Evolutionary conservation across 2,329 filamentous ascomycete genomes (phyloP).

Genomic region (Emergomyces africanus): DNA sequence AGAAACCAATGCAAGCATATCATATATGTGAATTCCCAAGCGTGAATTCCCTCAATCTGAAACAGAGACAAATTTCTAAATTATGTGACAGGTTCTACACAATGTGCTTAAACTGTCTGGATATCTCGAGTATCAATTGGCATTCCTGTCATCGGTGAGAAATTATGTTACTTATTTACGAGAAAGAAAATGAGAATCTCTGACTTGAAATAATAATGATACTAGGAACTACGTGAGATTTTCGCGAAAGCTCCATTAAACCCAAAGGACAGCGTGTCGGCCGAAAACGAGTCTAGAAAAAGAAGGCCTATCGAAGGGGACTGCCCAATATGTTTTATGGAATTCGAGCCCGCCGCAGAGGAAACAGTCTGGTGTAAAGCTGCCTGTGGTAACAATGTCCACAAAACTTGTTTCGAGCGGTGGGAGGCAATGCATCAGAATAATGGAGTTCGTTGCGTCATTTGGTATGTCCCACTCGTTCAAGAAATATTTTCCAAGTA

Average conservation of each 20-base stretch:
- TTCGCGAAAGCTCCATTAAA: conserved; percentile 41
- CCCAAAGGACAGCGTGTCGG: conserved; percentile 25
- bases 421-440: conserved; percentile 31
- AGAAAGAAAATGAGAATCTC: neutral
- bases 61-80: conserved; percentile 1
- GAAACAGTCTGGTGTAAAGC: conserved; percentile 46
- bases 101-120: conserved; percentile 45
- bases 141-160: conserved; percentile 40
- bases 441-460: conserved; percentile 28
- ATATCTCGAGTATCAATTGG: conserved; percentile 46
- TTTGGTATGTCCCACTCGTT: conserved; percentile 28
- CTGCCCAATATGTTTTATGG: conserved; percentile 51
- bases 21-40: conserved; percentile 35
- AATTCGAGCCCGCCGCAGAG: conserved; percentile 35
- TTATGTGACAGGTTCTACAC: conserved; percentile 35
- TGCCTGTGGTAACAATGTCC: conserved; percentile 51
- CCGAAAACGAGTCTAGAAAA: conserved; percentile 31
- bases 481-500: neutral
- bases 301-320: conserved; percentile 49
- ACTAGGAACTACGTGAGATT: conserved; percentile 42
- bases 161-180: neutral
- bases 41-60: neutral
- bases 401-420: conserved; percentile 43
- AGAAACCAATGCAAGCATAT: conserved; percentile 54
- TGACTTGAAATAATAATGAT: neutral